Base-by-base conservation (phyloP, 371 early-diverging fungal genomes). In the Choanephora cucurbitarum region DNA sequence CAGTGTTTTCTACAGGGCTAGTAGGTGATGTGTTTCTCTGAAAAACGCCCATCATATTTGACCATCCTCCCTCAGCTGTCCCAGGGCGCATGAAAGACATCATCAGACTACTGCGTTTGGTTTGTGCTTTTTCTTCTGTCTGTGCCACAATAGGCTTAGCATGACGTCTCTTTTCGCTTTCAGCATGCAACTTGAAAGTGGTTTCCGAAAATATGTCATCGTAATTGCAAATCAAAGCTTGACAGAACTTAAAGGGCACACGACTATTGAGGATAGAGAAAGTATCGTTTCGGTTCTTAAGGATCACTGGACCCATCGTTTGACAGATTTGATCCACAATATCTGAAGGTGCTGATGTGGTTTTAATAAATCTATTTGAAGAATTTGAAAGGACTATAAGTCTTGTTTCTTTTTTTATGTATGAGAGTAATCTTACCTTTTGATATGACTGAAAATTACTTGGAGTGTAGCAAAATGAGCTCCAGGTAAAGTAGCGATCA, bases 401-500 rank as follows among this genome's bases (percentile, higher is more conserved):
- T n/a, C n/a, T 11, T 37, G 37, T 37, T 37, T 37, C 13, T 9
- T 13, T 37, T 37, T 37, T 14, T 11, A 6, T 37, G 37, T n/a
- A n/a, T n/a, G n/a, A n/a, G n/a, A n/a, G n/a, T n/a, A n/a, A n/a
- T n/a, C n/a, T n/a, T 80, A 78, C 82, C 51, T 61, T 63, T 68
- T 53, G 34, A 86, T 60, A 51, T 76, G 62, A 21, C 67, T 62
- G 42, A 75, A 46, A 19, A 86, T 60, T 13, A 69, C 60, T 37
- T 75, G 66, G 10, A 88, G 64, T 31, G 84, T 83, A 22, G 70
- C 63, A 52, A 85, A 81, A 53, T 84, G 79, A 15, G 76, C 62
- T 1, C 72, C 69, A 14, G 84, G 82, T 41, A 85, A 67, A 5
- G 77, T 75, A 7, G 83, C 76, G n/a, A 86, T 67, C 28, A 88